Evolutionary conservation across 2,329 filamentous ascomycete species (phyloP), one percentile per base, ranked within the genome.

Genomic region (Trichophyton schoenleinii): DNA sequence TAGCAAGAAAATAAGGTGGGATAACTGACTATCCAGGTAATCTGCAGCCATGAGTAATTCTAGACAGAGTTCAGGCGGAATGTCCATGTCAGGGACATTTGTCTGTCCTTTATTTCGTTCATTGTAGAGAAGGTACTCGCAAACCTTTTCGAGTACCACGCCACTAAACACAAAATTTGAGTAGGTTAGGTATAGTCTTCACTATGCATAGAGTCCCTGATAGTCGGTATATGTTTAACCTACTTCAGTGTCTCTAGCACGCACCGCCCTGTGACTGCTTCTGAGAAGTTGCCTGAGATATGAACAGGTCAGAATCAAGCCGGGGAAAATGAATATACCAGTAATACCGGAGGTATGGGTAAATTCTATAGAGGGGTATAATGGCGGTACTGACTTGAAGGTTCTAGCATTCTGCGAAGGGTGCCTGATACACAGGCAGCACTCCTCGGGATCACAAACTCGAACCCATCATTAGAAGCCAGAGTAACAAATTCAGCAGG

Each of bases 91-190:
- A 0, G 83, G 79, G 8, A 87, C 83, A 62, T 85, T 82, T 55
- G 76, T 79, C 62, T 78, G 76, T 53, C 83, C 77, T 65, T 81
- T 80, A 68, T 86, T 76, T 72, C 85, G 86, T 67, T 87, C 80
- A 65, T 85, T 82, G 74, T 87, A 87, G 71, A 85, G 85, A 52
- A 87, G 79, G 68, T 87, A 87, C 70, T 87, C 83, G 78, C 84
- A 87, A 60, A 87, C 83, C 70, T 86, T 86, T 68, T 87, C 84
- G 1, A 87, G 77, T 9, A 86, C 79, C 28, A 85, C 72, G 31
- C 81, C 84, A 66, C 82, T 86, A 65, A 36, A 60, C 20, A 31
- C 42, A 42, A 44, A n/a, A 15, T 44, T 34, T 15, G 38, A 13
- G 49, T 9, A 28, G 57, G n/a, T 60, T 18, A 20, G 15, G 44